phyloP scores from a whole-genome alignment of 257 asterid species.

The Penstemon eatonii region DNA sequence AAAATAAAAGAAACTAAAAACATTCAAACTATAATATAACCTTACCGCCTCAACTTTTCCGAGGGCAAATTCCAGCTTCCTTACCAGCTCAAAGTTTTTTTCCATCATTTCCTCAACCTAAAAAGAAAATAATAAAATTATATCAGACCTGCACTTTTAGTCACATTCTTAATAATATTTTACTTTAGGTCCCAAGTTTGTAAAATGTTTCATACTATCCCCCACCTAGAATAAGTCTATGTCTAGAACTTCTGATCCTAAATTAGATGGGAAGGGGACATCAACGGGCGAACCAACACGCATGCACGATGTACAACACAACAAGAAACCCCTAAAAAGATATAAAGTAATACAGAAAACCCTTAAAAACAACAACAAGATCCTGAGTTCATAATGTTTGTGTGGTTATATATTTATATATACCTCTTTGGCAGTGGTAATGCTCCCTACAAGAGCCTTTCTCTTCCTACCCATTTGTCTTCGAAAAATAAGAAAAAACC shows the following conservation, averaged over 20 bases:
- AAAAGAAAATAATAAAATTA: not conserved
- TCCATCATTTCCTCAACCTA: slow-evolving; percentile 41
- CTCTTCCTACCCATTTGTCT: slow-evolving; percentile 10
- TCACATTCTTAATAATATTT: no score
- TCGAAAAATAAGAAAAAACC: not conserved
- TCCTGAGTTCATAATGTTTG: not conserved
- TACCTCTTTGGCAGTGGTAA: slow-evolving; percentile 6
- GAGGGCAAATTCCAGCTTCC: slow-evolving; percentile 36
- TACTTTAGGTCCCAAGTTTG: no score
- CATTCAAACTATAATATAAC: not conserved
- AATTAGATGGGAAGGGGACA: no score
- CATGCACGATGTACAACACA: not conserved
- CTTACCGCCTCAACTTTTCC: slow-evolving; percentile 50
- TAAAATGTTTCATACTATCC: no score
- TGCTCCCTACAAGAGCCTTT: not conserved
- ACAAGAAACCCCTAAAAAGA: not conserved
- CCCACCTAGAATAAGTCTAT: no score
- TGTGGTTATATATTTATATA: not conserved
- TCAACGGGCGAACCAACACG: not conserved
- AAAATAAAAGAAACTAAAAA: not conserved
- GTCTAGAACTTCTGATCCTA: no score
- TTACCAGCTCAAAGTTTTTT: slow-evolving; percentile 30
- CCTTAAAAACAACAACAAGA: not conserved
- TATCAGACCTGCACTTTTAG: not conserved
- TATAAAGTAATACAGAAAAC: not conserved